Evolutionary conservation across 106 monocot species (phyloP).

Genomic region (Allium sativum): DNA sequence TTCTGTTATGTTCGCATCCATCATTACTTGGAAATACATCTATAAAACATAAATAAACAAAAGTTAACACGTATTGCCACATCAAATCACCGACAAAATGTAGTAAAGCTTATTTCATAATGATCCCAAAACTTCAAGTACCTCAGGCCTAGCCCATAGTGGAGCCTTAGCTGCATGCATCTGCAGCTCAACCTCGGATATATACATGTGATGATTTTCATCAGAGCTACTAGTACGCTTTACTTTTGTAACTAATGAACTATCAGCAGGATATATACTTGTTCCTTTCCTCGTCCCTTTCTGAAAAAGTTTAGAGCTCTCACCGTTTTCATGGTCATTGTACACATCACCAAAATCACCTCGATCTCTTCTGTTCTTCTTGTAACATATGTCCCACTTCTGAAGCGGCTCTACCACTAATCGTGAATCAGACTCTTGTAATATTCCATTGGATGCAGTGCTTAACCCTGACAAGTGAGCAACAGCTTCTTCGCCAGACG

Average conservation of each 20-base stretch:
- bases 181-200: slow-evolving; percentile 85
- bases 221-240: slow-evolving; percentile 23
- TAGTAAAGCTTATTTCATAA: background rate
- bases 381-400: slow-evolving; percentile 95
- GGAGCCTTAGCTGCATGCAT: slow-evolving; percentile 49
- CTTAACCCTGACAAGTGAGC: slow-evolving; percentile 27
- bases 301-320: slow-evolving; percentile 32
- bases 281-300: slow-evolving; percentile 43
- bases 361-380: slow-evolving; percentile 63
- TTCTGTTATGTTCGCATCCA: slow-evolving; percentile 16
- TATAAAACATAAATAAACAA: slow-evolving; percentile 16
- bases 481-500: slow-evolving; percentile 28
- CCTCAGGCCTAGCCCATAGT: slow-evolving; percentile 70
- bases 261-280: slow-evolving; percentile 31
- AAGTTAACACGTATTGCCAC: background rate
- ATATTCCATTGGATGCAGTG: slow-evolving; percentile 17
- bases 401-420: slow-evolving; percentile 76
- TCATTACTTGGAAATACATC: slow-evolving; percentile 77
- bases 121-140: slow-evolving; percentile 11
- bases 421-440: slow-evolving; percentile 30
- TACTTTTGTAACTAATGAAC: slow-evolving; percentile 10
- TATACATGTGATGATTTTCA: slow-evolving; percentile 48
- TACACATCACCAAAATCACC: slow-evolving; percentile 61
- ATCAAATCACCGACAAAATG: background rate
- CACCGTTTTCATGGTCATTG: slow-evolving; percentile 64